A percentile compares a stretch with the other conserved stretches of the same genome.
Evolutionary conservation across 1,284 basidiomycete genomes (phyloP).

Genomic region (Caloboletus firmus): DNA sequence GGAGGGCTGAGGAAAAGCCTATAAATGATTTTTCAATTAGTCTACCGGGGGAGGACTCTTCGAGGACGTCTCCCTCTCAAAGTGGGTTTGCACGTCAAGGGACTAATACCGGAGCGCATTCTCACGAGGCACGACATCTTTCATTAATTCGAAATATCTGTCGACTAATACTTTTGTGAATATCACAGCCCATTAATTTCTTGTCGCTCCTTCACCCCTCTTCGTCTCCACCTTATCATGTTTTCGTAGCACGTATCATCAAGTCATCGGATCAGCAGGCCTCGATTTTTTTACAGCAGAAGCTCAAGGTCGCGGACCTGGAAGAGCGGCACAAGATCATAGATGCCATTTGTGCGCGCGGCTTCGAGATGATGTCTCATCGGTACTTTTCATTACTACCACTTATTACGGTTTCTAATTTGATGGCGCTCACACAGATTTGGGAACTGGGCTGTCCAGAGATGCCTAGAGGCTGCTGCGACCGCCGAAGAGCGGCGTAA

Average conservation of each 20-base stretch:
- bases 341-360: constrained; percentile 75
- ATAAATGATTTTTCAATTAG: constrained; percentile 20
- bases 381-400: constrained; percentile 45
- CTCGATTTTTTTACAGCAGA: constrained; percentile 84
- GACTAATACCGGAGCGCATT: constrained; percentile 27
- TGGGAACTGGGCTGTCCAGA: constrained; percentile 84
- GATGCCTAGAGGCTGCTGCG: constrained; percentile 75
- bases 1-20: constrained; percentile 26
- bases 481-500: constrained; percentile 70
- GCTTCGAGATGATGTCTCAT: constrained; percentile 88
- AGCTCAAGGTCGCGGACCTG: constrained; percentile 79
- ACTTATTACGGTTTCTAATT: constrained; percentile 12
- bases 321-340: constrained; percentile 77
- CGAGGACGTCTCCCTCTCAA: constrained; percentile 32
- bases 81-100: constrained; percentile 28
- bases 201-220: constrained; percentile 78
- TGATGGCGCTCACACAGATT: constrained; percentile 48
- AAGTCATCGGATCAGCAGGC: constrained; percentile 84
- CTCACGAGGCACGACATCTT: constrained; percentile 39
- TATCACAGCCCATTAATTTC: constrained; percentile 75
- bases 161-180: constrained; percentile 20
- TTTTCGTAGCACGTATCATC: constrained; percentile 79
- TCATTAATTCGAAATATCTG: constrained; percentile 14
- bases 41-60: constrained; percentile 23
- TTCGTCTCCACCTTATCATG: constrained; percentile 74